Conservation (phyloP, 2,329 filamentous ascomycete genomes). For the Chrysoporthe puriensis region DNA sequence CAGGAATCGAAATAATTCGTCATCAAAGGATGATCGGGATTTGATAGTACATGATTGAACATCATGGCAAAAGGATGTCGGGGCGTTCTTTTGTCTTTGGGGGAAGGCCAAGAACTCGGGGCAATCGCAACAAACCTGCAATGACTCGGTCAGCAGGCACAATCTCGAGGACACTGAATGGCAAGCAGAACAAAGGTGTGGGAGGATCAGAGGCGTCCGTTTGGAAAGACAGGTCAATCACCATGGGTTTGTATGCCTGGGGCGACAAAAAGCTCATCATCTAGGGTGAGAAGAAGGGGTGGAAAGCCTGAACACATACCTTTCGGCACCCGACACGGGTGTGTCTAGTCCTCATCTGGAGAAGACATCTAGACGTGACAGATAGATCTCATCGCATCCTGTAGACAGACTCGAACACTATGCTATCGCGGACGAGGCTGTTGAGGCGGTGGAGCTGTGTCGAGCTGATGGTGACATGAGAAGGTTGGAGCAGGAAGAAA, state of each 20-base stretch:
- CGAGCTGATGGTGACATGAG: not conserved
- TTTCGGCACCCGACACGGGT: conserved; percentile 7
- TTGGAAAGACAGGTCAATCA: conserved; percentile 60
- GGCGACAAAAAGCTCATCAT: conserved; percentile 64
- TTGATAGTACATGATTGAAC: conserved; percentile 49
- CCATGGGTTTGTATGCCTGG: conserved; percentile 60
- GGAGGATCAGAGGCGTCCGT: conserved; percentile 49
- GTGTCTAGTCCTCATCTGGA: not conserved
- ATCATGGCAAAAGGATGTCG: conserved; percentile 40
- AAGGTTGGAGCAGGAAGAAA: conserved; percentile 4
- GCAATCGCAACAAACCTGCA: conserved; percentile 28
- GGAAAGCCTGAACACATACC: conserved; percentile 26
- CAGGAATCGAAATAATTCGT: conserved; percentile 32
- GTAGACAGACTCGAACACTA: not conserved
- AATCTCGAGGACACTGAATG: conserved; percentile 5
- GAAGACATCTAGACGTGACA: not conserved
- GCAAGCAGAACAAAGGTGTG: conserved; percentile 11
- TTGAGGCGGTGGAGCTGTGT: conserved; percentile 3
- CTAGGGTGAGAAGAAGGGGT: conserved; percentile 27
- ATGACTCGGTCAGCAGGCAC: conserved; percentile 31
- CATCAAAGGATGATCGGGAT: conserved; percentile 43
- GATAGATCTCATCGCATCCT: not conserved
- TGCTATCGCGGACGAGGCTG: not conserved
- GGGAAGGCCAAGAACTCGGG: conserved; percentile 1
- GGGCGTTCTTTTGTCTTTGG: not conserved